These are phyloP conservation scores for Chrysanthemum seticuspe DNA, from an alignment of 129 eudicot genomes.

Conservation along the genomic window DNA sequence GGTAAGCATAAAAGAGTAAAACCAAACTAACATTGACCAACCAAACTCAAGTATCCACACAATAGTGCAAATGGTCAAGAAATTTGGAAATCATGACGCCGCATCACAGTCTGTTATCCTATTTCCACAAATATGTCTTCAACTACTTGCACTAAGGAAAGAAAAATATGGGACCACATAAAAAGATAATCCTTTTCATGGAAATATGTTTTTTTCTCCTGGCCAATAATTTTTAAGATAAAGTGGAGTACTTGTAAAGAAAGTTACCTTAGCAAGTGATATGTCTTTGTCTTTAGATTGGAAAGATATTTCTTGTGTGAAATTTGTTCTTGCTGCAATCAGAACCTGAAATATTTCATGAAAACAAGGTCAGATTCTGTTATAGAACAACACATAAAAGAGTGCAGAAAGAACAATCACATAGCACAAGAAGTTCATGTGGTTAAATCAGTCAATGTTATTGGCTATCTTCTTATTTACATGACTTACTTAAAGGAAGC, in stretches of 20 bases:
- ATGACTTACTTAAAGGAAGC: no score
- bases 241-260: slow-evolving; percentile 16
- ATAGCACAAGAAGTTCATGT: no score
- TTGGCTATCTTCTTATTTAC: no score
- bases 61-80: slow-evolving; percentile 14
- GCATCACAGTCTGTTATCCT: slow-evolving; percentile 15
- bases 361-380: slow-evolving; percentile 6
- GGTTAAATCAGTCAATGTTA: no score
- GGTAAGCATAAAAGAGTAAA: slow-evolving; percentile 17
- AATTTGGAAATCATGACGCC: slow-evolving; percentile 12
- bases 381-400: background rate
- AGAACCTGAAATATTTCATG: slow-evolving; percentile 51
- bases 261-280: slow-evolving; percentile 88
- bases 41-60: slow-evolving; percentile 2
- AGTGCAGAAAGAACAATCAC: background rate
- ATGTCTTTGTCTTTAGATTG: slow-evolving; percentile 87
- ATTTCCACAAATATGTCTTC: slow-evolving; percentile 11
- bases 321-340: slow-evolving; percentile 74
- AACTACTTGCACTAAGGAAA: slow-evolving; percentile 17
- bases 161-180: slow-evolving; percentile 31
- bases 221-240: slow-evolving; percentile 9
- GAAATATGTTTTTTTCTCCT: slow-evolving; percentile 30
- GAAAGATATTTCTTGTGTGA: slow-evolving; percentile 79
- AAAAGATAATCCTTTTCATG: slow-evolving; percentile 28
- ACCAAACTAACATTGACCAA: slow-evolving; percentile 1